A percentile compares a stretch with the other conserved stretches of the same genome.
Evolutionary conservation across 257 asterid species (phyloP).

Genomic region (Henckelia pumila): DNA sequence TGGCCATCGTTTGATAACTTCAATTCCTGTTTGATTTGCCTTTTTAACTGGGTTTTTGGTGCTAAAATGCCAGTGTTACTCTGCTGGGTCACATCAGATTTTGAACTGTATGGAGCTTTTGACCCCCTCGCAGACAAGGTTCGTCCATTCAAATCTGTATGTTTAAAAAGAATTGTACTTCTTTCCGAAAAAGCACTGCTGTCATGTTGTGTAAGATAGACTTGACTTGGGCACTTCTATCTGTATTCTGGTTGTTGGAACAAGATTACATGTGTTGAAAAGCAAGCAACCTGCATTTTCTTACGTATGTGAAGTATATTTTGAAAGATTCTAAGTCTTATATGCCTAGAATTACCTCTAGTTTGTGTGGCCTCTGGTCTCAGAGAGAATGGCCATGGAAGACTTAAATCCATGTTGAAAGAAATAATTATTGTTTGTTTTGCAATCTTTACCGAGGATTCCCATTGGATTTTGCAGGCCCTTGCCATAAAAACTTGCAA

Average conservation of each 20-base stretch:
- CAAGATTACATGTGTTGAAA: not conserved
- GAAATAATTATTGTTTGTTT: not conserved
- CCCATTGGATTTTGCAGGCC: constrained; percentile 56
- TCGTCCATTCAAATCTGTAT: constrained; percentile 24
- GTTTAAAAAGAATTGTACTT: constrained; percentile 2
- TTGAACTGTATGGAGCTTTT: constrained; percentile 94
- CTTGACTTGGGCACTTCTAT: not conserved
- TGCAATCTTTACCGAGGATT: constrained; percentile 18
- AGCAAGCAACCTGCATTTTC: not conserved
- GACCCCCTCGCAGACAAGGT: constrained; percentile 99
- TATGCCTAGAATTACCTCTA: not conserved
- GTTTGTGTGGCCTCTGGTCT: not conserved
- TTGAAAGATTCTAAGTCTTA: not conserved
- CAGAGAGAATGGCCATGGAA: not conserved
- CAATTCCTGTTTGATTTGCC: constrained; percentile 14
- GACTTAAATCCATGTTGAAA: not conserved
- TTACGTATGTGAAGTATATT: not conserved
- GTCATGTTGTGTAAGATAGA: not conserved
- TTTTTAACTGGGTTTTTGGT: constrained; percentile 23
- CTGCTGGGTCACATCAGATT: constrained; percentile 98
- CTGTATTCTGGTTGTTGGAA: not conserved
- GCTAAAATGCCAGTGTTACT: constrained; percentile 55
- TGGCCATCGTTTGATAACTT: not conserved
- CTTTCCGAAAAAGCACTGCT: not conserved
- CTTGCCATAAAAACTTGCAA: constrained; percentile 91